phyloP scores from a whole-genome alignment of 805 yeast species.

The Candida orba region DNA sequence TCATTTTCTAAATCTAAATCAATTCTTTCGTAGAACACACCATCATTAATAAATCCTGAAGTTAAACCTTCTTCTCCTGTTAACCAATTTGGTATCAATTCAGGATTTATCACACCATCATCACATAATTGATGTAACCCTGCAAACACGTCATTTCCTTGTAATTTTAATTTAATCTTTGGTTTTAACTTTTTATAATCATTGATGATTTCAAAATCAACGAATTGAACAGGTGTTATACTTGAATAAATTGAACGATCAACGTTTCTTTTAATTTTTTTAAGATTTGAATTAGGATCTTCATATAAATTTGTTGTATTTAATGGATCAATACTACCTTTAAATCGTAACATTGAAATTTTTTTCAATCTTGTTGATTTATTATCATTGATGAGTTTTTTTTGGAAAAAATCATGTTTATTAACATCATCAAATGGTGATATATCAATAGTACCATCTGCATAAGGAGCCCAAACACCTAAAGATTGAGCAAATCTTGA shows the following conservation, averaged over 20 bases:
- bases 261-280: constrained; percentile 7
- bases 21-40: not conserved
- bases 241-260: constrained; percentile 38
- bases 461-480: constrained; percentile 72
- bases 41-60: constrained; percentile 37
- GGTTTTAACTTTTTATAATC: constrained; percentile 18
- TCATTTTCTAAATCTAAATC: not conserved
- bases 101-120: constrained; percentile 41
- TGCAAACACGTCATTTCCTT: constrained; percentile 69
- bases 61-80: constrained; percentile 54
- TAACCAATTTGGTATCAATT: constrained; percentile 65
- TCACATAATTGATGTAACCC: constrained; percentile 67
- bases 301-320: constrained; percentile 34
- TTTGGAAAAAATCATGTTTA: constrained; percentile 32
- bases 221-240: constrained; percentile 50
- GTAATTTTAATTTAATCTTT: constrained; percentile 27
- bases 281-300: too few species aligned
- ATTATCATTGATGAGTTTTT: constrained; percentile 17
- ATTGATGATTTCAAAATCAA: constrained; percentile 37
- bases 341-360: constrained; percentile 52
- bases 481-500: constrained; percentile 55
- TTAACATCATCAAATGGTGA: constrained; percentile 48
- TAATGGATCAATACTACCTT: constrained; percentile 41
- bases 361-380: constrained; percentile 23
- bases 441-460: constrained; percentile 57